A percentile compares a stretch with the other conserved stretches of the same genome.
Conservation (phyloP, 2,329 filamentous ascomycete genomes). For the Juglanconis sp. region DNA sequence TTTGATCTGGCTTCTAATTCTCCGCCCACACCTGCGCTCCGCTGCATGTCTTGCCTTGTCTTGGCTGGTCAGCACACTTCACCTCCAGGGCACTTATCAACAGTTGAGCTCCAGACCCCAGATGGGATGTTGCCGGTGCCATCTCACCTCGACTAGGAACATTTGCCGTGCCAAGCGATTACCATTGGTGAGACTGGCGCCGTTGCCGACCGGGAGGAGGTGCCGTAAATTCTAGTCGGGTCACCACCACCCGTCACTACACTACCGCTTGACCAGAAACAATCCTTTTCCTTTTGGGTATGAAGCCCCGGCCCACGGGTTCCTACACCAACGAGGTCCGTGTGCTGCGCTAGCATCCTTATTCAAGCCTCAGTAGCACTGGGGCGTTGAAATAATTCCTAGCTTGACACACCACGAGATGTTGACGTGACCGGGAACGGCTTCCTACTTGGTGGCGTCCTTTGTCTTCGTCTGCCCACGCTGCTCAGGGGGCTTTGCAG, state of each 20-base stretch:
- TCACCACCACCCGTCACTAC: too few relatives aligned
- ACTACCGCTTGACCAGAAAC: not conserved
- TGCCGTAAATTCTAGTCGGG: too few relatives aligned
- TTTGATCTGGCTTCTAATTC: not conserved
- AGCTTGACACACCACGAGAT: not conserved
- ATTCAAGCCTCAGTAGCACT: slow-evolving; percentile 6
- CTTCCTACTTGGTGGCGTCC: slow-evolving; percentile 21
- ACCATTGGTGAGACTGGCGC: too few relatives aligned
- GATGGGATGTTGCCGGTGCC: too few relatives aligned
- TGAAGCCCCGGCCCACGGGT: not conserved
- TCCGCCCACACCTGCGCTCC: not conserved
- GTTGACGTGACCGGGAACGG: slow-evolving; percentile 4
- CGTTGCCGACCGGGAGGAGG: too few relatives aligned
- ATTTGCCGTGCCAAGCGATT: too few relatives aligned
- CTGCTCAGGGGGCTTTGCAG: not conserved
- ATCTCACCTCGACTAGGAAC: too few relatives aligned
- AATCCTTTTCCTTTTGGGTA: not conserved
- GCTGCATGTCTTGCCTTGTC: not conserved
- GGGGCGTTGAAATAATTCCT: not conserved
- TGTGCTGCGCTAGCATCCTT: not conserved
- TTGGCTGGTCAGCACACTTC: not conserved
- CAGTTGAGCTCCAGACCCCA: too few relatives aligned
- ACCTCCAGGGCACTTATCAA: too few relatives aligned
- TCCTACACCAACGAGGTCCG: not conserved
- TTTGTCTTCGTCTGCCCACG: slow-evolving; percentile 14